Conservation (phyloP, 345 rosid species). For the Gossypium stocksii region DNA sequence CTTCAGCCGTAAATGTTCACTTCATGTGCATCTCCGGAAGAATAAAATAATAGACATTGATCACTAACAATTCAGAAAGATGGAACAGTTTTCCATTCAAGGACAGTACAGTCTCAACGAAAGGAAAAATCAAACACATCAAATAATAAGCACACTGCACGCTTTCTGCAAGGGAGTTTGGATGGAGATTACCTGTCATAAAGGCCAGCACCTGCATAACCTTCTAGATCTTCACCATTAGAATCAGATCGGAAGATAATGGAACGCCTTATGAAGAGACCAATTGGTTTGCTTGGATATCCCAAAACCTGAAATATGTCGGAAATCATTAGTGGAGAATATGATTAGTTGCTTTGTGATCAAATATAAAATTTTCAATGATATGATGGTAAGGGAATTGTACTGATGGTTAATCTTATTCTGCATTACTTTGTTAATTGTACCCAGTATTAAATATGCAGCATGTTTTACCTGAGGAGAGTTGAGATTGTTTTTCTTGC, state of each 20-base stretch:
- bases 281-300: constrained; percentile 95
- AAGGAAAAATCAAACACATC: background rate
- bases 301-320: constrained; percentile 60
- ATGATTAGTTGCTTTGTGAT: background rate
- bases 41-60: background rate
- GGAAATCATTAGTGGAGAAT: constrained; percentile 16
- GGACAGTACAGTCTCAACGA: background rate
- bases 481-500: constrained; percentile 66
- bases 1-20: background rate
- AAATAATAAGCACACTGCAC: background rate
- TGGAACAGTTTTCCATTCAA: background rate
- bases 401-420: background rate
- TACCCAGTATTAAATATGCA: background rate
- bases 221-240: constrained; percentile 97
- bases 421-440: background rate
- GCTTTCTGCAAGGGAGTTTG: background rate
- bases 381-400: background rate
- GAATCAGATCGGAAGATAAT: constrained; percentile 95
- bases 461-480: constrained; percentile 62
- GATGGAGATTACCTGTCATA: constrained; percentile 73
- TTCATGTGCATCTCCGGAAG: background rate
- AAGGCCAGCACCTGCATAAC: constrained; percentile 99
- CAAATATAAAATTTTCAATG: background rate
- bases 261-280: constrained; percentile 88
- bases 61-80: background rate